Conservation (phyloP, 169 alveolate species). For the Plasmodium gaboni region DNA sequence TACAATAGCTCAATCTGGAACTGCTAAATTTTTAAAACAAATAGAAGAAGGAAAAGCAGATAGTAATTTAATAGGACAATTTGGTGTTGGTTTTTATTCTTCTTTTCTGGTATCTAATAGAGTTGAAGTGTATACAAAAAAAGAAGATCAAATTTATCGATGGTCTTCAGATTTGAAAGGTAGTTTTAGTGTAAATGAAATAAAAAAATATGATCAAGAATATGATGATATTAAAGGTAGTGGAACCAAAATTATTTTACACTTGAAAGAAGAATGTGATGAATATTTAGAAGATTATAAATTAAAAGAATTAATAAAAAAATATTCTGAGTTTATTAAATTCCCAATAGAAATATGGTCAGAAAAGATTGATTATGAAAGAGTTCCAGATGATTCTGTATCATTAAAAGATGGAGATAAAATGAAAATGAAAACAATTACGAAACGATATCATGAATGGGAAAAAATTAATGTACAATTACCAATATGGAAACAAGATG, state of each 20-base stretch:
- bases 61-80: constrained; percentile 98
- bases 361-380: constrained; percentile 90
- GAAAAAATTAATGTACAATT: constrained; percentile 95
- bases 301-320: constrained; percentile 93
- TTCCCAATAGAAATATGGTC: constrained; percentile 96
- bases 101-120: constrained; percentile 98
- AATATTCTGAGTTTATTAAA: constrained; percentile 96
- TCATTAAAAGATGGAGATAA: constrained; percentile 85
- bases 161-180: constrained; percentile 98
- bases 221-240: constrained; percentile 92
- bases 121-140: constrained; percentile 97
- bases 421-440: constrained; percentile 86
- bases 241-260: constrained; percentile 97
- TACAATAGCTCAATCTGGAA: constrained; percentile 99
- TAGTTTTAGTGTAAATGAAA: constrained; percentile 92
- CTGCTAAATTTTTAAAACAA: constrained; percentile 98
- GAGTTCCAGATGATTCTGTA: constrained; percentile 89
- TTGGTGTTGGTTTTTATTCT: constrained; percentile 99
- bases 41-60: constrained; percentile 92
- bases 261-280: constrained; percentile 97
- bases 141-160: constrained; percentile 94
- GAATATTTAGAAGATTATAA: constrained; percentile 96
- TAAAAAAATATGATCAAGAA: constrained; percentile 92
- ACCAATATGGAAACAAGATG: constrained; percentile 96
- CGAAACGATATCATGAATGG: constrained; percentile 88